phyloP scores from a whole-genome alignment of 495 filamentous ascomycete genomes.

The Xylaria grammica region DNA sequence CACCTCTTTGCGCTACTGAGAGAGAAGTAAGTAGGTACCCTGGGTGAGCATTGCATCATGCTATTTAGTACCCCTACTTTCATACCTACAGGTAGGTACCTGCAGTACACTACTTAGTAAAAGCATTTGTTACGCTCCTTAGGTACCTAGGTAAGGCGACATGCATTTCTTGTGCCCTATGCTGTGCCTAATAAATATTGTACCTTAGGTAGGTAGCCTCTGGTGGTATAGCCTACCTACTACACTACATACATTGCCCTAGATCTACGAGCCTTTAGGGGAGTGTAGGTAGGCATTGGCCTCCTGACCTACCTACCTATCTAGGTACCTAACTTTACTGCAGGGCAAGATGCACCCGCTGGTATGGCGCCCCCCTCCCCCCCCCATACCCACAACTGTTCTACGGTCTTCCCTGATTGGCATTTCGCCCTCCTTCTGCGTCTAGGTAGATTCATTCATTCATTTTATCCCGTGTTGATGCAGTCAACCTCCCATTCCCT shows the following conservation, averaged over 20 bases:
- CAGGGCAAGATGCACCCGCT: slow-evolving; percentile 24
- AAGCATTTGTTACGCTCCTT: too few relatives aligned
- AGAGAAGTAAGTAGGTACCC: too few relatives aligned
- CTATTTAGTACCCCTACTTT: too few relatives aligned
- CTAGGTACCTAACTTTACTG: slow-evolving; percentile 21
- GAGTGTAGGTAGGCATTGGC: not conserved
- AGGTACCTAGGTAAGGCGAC: not conserved
- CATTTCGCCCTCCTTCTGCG: slow-evolving; percentile 27
- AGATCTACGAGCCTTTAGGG: not conserved
- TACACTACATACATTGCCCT: not conserved
- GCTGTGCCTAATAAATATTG: too few relatives aligned
- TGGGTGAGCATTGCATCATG: too few relatives aligned
- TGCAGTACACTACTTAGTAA: too few relatives aligned
- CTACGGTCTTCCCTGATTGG: slow-evolving; percentile 20
- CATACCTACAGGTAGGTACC: too few relatives aligned
- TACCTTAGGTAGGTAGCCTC: too few relatives aligned
- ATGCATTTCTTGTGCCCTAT: not conserved
- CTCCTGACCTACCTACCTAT: not conserved
- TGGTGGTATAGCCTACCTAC: too few relatives aligned
- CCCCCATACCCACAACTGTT: slow-evolving; percentile 21
- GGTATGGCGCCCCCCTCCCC: slow-evolving; percentile 19
- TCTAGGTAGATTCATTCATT: slow-evolving; percentile 18
- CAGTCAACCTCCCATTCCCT: slow-evolving; percentile 39
- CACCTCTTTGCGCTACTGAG: too few relatives aligned
- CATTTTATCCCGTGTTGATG: slow-evolving; percentile 25